Percentiles rank a stretch among this genome's conserved stretches.
These are phyloP conservation scores for Picea mariana DNA, from an alignment of 83 land plant genomes.

Conservation along the genomic window DNA sequence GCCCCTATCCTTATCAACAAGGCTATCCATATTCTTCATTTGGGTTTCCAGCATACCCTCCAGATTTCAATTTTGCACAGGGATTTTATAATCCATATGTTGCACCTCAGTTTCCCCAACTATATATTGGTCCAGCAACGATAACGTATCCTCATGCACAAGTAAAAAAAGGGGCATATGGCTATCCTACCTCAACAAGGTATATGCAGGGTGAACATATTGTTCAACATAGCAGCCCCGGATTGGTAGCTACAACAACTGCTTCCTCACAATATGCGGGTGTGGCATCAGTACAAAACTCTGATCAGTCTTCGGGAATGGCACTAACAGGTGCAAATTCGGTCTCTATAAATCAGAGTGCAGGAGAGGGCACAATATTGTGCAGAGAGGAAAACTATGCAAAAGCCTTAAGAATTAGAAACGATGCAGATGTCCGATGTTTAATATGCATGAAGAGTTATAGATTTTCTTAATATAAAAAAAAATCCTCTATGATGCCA, in stretches of 20 bases:
- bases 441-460: no score
- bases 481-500: no score
- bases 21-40: conserved; percentile 14
- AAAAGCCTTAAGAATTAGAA: no score
- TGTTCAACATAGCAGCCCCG: conserved; percentile 15
- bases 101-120: conserved; percentile 7
- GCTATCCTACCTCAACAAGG: conserved; percentile 9
- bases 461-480: no score
- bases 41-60: conserved; percentile 7
- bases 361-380: not conserved
- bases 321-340: conserved; percentile 1
- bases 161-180: conserved; percentile 5
- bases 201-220: conserved; percentile 8
- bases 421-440: no score
- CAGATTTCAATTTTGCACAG: conserved; percentile 18
- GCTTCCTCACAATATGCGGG: not conserved
- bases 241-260: conserved; percentile 9
- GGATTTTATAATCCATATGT: conserved; percentile 18
- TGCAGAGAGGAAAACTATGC: not conserved
- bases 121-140: conserved; percentile 12
- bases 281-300: no score
- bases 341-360: not conserved
- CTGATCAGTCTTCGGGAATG: no score
- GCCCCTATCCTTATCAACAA: conserved; percentile 12
- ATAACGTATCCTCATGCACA: conserved; percentile 7